phyloP scores from a whole-genome alignment of 306 rosid genomes.

The Cucumis melo region DNA sequence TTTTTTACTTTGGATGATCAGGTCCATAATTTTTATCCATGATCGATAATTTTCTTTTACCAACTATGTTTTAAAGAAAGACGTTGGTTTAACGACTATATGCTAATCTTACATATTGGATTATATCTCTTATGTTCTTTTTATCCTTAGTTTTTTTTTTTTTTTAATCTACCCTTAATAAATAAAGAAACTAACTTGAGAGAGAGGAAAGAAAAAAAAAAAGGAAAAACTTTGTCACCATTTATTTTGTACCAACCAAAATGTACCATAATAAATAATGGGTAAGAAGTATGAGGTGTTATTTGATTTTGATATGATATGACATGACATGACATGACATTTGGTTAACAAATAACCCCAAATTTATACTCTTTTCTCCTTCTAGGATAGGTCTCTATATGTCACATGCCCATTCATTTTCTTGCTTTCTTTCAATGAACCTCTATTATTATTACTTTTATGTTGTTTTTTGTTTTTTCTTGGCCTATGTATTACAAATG shows the following conservation, averaged over 20 bases:
- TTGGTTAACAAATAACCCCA: background rate
- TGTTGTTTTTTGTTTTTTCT: background rate
- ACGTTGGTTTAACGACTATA: too few relatives aligned
- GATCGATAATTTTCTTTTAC: too few relatives aligned
- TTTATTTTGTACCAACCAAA: background rate
- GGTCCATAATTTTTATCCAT: too few relatives aligned
- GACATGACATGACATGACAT: background rate
- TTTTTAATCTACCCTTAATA: too few relatives aligned
- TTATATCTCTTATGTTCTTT: too few relatives aligned
- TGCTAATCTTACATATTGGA: too few relatives aligned
- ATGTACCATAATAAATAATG: background rate
- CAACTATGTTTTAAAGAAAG: too few relatives aligned
- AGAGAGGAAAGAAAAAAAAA: too few relatives aligned
- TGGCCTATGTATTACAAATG: too few relatives aligned
- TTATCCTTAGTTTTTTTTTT: too few relatives aligned
- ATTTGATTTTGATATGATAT: background rate
- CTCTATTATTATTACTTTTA: background rate
- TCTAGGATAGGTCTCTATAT: background rate
- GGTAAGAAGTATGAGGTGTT: background rate
- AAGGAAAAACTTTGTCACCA: background rate
- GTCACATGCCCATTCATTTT: background rate
- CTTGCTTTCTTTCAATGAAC: background rate
- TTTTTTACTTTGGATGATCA: too few relatives aligned
- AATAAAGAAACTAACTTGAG: too few relatives aligned
- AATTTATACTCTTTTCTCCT: background rate